Evolutionary conservation across 2,329 filamentous ascomycete species (phyloP).

Genomic region (Didymella sp.): DNA sequence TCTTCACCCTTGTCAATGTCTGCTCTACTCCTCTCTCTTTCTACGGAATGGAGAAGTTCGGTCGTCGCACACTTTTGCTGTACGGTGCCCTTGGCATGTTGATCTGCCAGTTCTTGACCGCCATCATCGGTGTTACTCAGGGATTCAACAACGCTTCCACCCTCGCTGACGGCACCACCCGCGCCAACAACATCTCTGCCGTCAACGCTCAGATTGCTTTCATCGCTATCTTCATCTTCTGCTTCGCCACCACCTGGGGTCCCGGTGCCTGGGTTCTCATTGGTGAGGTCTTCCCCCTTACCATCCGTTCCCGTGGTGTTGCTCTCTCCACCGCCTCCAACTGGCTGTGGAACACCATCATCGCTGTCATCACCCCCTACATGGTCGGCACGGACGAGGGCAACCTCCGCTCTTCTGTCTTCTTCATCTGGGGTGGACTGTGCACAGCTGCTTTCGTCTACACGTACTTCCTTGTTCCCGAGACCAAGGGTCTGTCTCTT

Average conservation of each 20-base stretch:
- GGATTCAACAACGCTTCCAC: slow-evolving; percentile 24
- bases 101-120: slow-evolving; percentile 41
- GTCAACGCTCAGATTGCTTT: slow-evolving; percentile 42
- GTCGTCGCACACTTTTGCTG: slow-evolving; percentile 73
- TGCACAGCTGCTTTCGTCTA: slow-evolving; percentile 67
- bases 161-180: slow-evolving; percentile 17
- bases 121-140: slow-evolving; percentile 35
- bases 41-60: slow-evolving; percentile 75
- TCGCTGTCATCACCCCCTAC: slow-evolving; percentile 59
- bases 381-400: slow-evolving; percentile 63
- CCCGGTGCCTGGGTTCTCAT: slow-evolving; percentile 69
- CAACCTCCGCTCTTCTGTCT: slow-evolving; percentile 62
- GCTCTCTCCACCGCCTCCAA: slow-evolving; percentile 60
- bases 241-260: slow-evolving; percentile 78
- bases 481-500: slow-evolving; percentile 75
- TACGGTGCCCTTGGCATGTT: slow-evolving; percentile 74
- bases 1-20: slow-evolving; percentile 77
- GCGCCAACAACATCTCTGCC: slow-evolving; percentile 22
- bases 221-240: slow-evolving; percentile 73
- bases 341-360: slow-evolving; percentile 59
- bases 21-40: slow-evolving; percentile 74
- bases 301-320: slow-evolving; percentile 51
- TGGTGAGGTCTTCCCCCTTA: slow-evolving; percentile 47
- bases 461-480: slow-evolving; percentile 67
- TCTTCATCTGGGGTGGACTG: slow-evolving; percentile 59